phyloP scores from a whole-genome alignment of 306 rosid genomes.

The Vigna angularis region DNA sequence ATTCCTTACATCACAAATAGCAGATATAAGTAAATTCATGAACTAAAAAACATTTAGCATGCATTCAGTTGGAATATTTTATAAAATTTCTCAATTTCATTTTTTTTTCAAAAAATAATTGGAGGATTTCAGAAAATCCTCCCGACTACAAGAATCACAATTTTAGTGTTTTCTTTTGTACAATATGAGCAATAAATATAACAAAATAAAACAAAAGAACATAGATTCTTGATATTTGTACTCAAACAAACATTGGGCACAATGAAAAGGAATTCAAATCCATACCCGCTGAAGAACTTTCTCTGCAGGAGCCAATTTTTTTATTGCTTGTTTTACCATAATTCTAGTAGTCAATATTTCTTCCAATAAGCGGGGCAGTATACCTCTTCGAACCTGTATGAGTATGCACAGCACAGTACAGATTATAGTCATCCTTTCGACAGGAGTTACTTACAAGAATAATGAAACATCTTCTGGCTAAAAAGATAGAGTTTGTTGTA shows the following conservation, averaged over 20 bases:
- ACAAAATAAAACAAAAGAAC: conserved; percentile 34
- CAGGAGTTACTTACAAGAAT: neutral
- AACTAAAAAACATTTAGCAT: conserved; percentile 18
- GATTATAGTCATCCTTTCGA: conserved; percentile 33
- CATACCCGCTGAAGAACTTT: conserved; percentile 88
- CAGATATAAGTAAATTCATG: conserved; percentile 35
- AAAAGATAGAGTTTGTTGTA: neutral
- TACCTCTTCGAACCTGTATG: conserved; percentile 83
- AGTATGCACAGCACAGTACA: conserved; percentile 42
- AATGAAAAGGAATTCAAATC: conserved; percentile 33
- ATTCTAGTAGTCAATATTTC: conserved; percentile 93
- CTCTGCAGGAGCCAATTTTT: conserved; percentile 77
- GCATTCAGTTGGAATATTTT: conserved; percentile 22
- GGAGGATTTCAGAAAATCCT: conserved; percentile 18
- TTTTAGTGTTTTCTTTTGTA: neutral
- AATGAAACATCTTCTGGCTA: conserved; percentile 3
- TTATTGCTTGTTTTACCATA: conserved; percentile 93
- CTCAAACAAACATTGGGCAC: conserved; percentile 28
- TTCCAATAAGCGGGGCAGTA: conserved; percentile 85
- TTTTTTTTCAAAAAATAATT: neutral
- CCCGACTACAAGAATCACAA: conserved; percentile 26
- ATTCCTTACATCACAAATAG: conserved; percentile 15
- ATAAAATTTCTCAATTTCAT: conserved; percentile 18
- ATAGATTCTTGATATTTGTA: conserved; percentile 29
- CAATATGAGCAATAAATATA: conserved; percentile 14